Conservation (phyloP, 805 yeast genomes). For the Lipomyces chichibuensis region DNA sequence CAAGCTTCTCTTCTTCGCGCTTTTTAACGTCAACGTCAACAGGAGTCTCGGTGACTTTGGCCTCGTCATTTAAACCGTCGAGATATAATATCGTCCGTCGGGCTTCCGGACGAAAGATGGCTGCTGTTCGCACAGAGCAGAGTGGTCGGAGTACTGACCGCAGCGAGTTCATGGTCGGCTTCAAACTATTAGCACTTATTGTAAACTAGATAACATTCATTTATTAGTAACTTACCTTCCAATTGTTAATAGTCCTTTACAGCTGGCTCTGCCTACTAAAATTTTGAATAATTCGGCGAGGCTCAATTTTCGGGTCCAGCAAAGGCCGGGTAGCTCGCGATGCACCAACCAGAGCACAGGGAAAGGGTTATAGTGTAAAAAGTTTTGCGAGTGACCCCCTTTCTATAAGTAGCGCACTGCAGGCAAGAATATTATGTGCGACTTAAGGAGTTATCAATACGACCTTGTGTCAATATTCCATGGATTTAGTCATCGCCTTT, state of each 20-base stretch:
- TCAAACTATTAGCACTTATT: not conserved
- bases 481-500: not conserved
- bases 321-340: not conserved
- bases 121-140: not conserved
- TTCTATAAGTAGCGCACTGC: not conserved
- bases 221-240: not conserved
- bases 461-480: not conserved
- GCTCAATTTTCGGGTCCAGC: not conserved
- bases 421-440: not conserved
- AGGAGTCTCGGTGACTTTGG: not conserved
- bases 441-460: not conserved
- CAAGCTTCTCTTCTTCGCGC: not conserved
- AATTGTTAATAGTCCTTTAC: not conserved
- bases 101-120: slow-evolving; percentile 1
- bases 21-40: slow-evolving; percentile 4
- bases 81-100: slow-evolving; percentile 18
- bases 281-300: not conserved
- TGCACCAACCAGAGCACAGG: not conserved
- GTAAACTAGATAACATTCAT: not conserved
- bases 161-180: not conserved
- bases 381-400: not conserved
- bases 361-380: not conserved
- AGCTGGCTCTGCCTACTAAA: not conserved
- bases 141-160: not conserved
- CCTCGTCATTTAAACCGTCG: slow-evolving; percentile 7